phyloP scores from a whole-genome alignment of 192 early-diverging fungal species.

The Obelidium mucronatum region DNA sequence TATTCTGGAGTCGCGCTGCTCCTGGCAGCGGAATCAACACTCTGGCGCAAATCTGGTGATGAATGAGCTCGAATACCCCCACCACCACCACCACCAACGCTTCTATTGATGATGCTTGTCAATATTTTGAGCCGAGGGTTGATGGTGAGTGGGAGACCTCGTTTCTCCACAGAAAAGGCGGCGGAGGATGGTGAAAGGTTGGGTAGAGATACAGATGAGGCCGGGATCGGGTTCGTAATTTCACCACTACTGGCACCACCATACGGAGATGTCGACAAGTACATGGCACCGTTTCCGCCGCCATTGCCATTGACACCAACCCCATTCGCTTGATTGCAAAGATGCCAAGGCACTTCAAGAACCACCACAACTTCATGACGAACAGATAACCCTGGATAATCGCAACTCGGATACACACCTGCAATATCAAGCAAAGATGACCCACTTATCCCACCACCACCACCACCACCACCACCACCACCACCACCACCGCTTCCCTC shows the following conservation, averaged over 20 bases:
- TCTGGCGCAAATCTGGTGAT: background rate
- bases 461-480: no score
- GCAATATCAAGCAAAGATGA: no score
- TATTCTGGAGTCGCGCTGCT: background rate
- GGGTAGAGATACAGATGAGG: no score
- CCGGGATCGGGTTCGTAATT: no score
- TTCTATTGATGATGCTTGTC: background rate
- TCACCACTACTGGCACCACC: no score
- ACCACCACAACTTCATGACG: constrained; percentile 33
- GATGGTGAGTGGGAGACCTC: background rate
- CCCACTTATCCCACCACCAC: background rate
- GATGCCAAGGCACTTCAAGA: constrained; percentile 2
- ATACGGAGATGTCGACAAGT: background rate
- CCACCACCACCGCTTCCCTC: no score
- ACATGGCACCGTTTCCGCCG: background rate
- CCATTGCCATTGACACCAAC: no score
- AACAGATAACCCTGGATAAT: constrained; percentile 3
- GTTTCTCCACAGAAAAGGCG: no score
- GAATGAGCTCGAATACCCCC: background rate
- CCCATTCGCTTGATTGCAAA: no score
- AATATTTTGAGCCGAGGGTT: background rate
- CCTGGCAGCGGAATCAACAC: background rate
- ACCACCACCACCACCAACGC: background rate
- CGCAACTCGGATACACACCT: constrained; percentile 12
- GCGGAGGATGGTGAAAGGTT: no score